A percentile compares a stretch with the other conserved stretches of the same genome.
phyloP scores from a whole-genome alignment of 2,329 filamentous ascomycete species.

The Aspergillus neotritici region DNA sequence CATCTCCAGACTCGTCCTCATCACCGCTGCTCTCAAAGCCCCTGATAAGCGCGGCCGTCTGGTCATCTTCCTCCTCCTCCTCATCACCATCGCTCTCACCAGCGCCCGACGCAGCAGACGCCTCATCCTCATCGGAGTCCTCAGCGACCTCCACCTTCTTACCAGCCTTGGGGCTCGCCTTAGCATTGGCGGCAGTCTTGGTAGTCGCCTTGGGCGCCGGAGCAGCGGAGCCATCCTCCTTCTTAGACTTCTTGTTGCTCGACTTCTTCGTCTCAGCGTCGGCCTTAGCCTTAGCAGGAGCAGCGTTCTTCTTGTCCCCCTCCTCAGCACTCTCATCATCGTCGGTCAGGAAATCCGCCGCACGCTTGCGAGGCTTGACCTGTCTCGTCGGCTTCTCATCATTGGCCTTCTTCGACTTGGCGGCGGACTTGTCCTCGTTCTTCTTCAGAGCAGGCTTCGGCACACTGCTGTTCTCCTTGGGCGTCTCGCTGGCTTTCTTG shows the following conservation, averaged over 20 bases:
- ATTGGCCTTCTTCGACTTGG: constrained; percentile 27
- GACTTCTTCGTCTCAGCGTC: constrained; percentile 35
- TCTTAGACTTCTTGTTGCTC: constrained; percentile 43
- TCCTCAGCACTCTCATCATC: constrained; percentile 30
- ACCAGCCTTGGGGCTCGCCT: constrained; percentile 37
- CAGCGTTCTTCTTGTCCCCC: too few species aligned
- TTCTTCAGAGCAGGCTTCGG: constrained; percentile 33
- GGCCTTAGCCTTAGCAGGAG: constrained; percentile 12
- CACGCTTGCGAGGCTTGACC: constrained; percentile 43
- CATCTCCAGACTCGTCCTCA: constrained; percentile 45
- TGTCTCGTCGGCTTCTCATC: constrained; percentile 28
- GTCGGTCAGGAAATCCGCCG: constrained; percentile 45
- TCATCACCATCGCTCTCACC: constrained; percentile 25
- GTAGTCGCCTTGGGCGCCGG: constrained; percentile 22
- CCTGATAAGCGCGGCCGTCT: constrained; percentile 49
- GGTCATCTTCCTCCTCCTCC: constrained; percentile 43
- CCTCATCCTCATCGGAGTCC: constrained; percentile 30
- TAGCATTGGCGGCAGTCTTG: constrained; percentile 27
- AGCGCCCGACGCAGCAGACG: constrained; percentile 13
- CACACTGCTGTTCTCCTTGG: constrained; percentile 17
- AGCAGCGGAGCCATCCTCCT: constrained; percentile 30
- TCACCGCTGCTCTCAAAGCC: constrained; percentile 53
- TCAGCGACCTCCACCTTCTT: constrained; percentile 39
- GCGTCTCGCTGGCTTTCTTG: constrained; percentile 42
- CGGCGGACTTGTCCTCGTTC: constrained; percentile 21